Base-by-base conservation (phyloP, 139 green algal species). In the Trebouxia sp. region DNA sequence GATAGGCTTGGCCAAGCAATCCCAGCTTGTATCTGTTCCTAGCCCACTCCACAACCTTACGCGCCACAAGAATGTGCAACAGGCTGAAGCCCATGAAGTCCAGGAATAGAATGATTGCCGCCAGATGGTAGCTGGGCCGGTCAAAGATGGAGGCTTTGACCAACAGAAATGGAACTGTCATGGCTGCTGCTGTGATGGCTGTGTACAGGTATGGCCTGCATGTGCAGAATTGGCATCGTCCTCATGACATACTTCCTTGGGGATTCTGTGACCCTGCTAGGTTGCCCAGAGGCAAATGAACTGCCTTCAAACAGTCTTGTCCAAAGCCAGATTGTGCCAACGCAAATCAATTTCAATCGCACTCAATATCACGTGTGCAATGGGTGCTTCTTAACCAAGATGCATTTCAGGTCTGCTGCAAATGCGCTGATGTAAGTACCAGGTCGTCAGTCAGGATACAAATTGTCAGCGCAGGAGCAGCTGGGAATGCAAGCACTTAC, bases 1-100 rank as follows among this genome's bases (percentile, higher is more conserved):
- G 82, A 80, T 86, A 90, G 28, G 85, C 82, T 22, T 86, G 90
- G 3, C 85, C 87, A 17, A 80, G 78, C 12, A 96, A 87, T 6
- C 92, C 92, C 84, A 93, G 83, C 56, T 91, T 82, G 50, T 86
- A 87, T 9, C 90, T 84, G 28, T 83, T 84, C 22, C 88, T 84
- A 0, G 89, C 83, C 90, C 91, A 92, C 3, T 82, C 77, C 38
- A 91, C 87, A 0, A 88, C 86, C 47, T 56, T 78, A 41, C 78
- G 56, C 5, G 85, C 85, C 9, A 82, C 76, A 39, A 85, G 58
- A 51, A 89, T 48, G 39, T 88, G 83, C 43, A 65, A 41, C 30
- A 87, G 37, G 0, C 67, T 87, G 80, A 92, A 93, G 0, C 78
- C 22, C 26, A 82, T 79, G 10, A 83, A 86, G 4, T 89, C 78